A percentile compares a stretch with the other conserved stretches of the same genome.
phyloP scores from a whole-genome alignment of 108 stramenopile genomes.

The Fistulifera pelliculosa region DNA sequence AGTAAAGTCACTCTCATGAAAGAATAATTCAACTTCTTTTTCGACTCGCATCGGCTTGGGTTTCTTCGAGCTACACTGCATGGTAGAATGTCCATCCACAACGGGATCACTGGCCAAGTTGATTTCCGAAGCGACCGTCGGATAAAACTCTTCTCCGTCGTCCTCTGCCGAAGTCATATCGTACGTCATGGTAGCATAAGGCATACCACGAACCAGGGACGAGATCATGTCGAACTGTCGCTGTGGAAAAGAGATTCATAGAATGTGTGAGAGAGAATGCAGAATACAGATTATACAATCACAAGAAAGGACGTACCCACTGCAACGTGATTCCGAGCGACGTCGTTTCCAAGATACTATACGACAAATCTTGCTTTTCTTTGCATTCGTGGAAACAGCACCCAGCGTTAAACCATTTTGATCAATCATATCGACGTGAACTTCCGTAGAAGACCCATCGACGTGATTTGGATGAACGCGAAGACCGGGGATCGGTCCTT shows the following conservation, averaged over 20 bases:
- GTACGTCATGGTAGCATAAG: slow-evolving; percentile 75
- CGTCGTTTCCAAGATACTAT: slow-evolving; percentile 7
- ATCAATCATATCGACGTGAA: slow-evolving; percentile 39
- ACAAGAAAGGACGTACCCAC: slow-evolving; percentile 25
- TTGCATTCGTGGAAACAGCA: slow-evolving; percentile 13
- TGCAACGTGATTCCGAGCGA: slow-evolving; percentile 48
- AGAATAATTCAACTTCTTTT: slow-evolving; percentile 45
- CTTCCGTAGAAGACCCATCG: slow-evolving; percentile 24
- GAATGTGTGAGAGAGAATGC: slow-evolving; percentile 1
- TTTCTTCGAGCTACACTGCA: slow-evolving; percentile 9
- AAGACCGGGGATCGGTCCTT: slow-evolving; percentile 51
- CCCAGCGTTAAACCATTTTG: slow-evolving; percentile 67
- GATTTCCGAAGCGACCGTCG: slow-evolving; percentile 36
- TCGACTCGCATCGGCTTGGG: slow-evolving; percentile 27
- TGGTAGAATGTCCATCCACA: slow-evolving; percentile 16
- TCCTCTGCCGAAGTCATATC: not conserved
- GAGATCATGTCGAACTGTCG: slow-evolving; percentile 27
- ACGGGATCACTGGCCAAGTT: slow-evolving; percentile 12
- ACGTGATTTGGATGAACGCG: slow-evolving; percentile 41
- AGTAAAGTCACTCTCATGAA: slow-evolving; percentile 56
- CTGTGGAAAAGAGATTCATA: slow-evolving; percentile 1
- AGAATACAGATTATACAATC: not conserved
- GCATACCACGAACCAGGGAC: slow-evolving; percentile 71
- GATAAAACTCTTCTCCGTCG: slow-evolving; percentile 7
- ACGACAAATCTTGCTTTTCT: not conserved